Conservation (phyloP, 2,329 filamentous ascomycete species). For the Clarireedia paspali region DNA sequence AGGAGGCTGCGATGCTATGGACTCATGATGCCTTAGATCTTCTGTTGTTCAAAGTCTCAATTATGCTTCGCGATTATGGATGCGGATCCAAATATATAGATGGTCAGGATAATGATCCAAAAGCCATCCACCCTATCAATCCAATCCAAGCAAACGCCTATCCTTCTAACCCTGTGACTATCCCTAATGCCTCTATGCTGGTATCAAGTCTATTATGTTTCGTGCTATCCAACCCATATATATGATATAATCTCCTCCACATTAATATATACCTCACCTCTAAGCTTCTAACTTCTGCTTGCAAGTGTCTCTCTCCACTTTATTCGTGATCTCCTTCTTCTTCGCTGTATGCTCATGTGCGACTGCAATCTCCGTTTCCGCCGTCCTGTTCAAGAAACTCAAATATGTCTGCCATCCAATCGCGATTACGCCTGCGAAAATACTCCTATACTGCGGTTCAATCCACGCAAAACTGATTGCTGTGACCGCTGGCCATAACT, state of each 20-base stretch:
- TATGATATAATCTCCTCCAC: background rate
- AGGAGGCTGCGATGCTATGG: no score
- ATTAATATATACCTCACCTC: background rate
- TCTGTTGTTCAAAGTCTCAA: no score
- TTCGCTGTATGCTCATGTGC: background rate
- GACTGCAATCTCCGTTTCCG: constrained; percentile 45
- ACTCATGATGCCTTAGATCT: no score
- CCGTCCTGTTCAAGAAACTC: constrained; percentile 67
- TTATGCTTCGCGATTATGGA: no score
- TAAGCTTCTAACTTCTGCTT: background rate
- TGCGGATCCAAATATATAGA: no score
- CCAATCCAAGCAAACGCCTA: background rate
- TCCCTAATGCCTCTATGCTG: background rate
- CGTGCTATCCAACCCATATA: background rate
- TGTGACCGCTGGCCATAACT: constrained; percentile 82
- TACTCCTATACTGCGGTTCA: constrained; percentile 66
- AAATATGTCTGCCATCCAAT: constrained; percentile 93
- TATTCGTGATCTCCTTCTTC: background rate
- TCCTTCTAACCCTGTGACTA: background rate
- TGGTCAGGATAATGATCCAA: no score
- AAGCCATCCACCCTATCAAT: background rate
- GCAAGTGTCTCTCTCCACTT: background rate
- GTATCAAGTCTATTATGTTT: background rate
- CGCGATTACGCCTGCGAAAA: constrained; percentile 72
- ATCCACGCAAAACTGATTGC: constrained; percentile 84